Conservation (phyloP, 768 basidiomycete species). For the Lactifluus piperatus region DNA sequence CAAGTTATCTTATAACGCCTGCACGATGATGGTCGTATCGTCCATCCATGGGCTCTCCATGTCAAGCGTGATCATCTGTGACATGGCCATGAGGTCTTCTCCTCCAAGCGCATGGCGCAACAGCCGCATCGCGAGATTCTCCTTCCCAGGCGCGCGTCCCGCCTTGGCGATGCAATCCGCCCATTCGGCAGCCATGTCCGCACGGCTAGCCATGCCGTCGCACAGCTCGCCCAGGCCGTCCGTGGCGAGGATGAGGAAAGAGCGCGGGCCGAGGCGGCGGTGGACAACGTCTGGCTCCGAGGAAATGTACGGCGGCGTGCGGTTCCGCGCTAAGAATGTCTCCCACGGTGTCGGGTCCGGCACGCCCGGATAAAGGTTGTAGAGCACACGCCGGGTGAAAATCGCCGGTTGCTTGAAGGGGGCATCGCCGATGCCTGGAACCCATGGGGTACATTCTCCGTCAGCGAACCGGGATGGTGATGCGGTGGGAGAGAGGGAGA, state of each 20-base stretch:
- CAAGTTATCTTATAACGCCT: constrained; percentile 23
- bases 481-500: not conserved
- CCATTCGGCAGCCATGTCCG: constrained; percentile 32
- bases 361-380: constrained; percentile 30
- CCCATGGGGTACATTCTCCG: no score
- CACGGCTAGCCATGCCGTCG: constrained; percentile 24
- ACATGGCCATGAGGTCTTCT: constrained; percentile 31
- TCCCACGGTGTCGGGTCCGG: constrained; percentile 24
- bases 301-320: constrained; percentile 42
- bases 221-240: constrained; percentile 40
- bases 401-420: constrained; percentile 31
- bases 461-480: not conserved
- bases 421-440: constrained; percentile 29
- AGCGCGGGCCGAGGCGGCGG: constrained; percentile 24
- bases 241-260: constrained; percentile 35
- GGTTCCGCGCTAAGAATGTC: constrained; percentile 28
- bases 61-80: constrained; percentile 39
- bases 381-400: constrained; percentile 29
- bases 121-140: constrained; percentile 34
- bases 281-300: constrained; percentile 34
- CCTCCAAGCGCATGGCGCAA: constrained; percentile 38
- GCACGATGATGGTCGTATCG: constrained; percentile 41
- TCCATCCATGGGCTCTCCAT: constrained; percentile 45
- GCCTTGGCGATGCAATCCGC: constrained; percentile 26
- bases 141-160: constrained; percentile 12